phyloP scores from a whole-genome alignment of 805 yeast genomes.

The Starmerella powellii region DNA sequence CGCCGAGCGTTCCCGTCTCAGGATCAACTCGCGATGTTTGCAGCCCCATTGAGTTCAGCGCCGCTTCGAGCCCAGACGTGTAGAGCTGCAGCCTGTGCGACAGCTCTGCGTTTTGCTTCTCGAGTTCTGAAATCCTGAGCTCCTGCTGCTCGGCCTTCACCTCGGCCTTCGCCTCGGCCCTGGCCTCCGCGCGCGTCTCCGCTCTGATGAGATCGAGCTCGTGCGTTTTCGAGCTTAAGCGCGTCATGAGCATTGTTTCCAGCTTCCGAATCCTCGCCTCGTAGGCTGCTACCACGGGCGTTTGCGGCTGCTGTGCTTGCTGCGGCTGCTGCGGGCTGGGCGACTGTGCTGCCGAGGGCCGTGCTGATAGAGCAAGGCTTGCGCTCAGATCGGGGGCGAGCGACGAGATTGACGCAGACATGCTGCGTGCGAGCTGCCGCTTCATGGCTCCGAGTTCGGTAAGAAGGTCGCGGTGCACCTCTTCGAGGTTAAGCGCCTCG shows the following conservation, averaged over 20 bases:
- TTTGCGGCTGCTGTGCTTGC: background rate
- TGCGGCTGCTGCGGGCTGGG: background rate
- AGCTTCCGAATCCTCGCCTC: slow-evolving; percentile 61
- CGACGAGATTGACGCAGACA: slow-evolving; percentile 16
- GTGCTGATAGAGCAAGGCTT: background rate
- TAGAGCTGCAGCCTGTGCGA: slow-evolving; percentile 5
- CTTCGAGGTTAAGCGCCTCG: slow-evolving; percentile 19
- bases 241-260: slow-evolving; percentile 18
- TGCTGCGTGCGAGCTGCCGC: slow-evolving; percentile 17
- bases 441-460: slow-evolving; percentile 26
- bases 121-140: slow-evolving; percentile 11
- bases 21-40: slow-evolving; percentile 32
- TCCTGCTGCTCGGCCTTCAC: slow-evolving; percentile 12
- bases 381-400: slow-evolving; percentile 1
- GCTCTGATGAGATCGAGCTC: slow-evolving; percentile 17
- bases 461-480: slow-evolving; percentile 23
- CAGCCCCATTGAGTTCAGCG: slow-evolving; percentile 67
- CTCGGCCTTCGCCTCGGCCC: slow-evolving; percentile 17
- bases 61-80: slow-evolving; percentile 36
- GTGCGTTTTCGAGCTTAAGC: slow-evolving; percentile 12
- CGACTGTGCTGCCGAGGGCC: no score
- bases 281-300: slow-evolving; percentile 31
- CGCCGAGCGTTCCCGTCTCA: slow-evolving; percentile 7
- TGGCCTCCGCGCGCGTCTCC: slow-evolving; percentile 17
- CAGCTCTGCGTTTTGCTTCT: slow-evolving; percentile 8